Evolutionary conservation across 495 filamentous ascomycete genomes (phyloP).

Genomic region (Melanomma pulvis-pyrius): DNA sequence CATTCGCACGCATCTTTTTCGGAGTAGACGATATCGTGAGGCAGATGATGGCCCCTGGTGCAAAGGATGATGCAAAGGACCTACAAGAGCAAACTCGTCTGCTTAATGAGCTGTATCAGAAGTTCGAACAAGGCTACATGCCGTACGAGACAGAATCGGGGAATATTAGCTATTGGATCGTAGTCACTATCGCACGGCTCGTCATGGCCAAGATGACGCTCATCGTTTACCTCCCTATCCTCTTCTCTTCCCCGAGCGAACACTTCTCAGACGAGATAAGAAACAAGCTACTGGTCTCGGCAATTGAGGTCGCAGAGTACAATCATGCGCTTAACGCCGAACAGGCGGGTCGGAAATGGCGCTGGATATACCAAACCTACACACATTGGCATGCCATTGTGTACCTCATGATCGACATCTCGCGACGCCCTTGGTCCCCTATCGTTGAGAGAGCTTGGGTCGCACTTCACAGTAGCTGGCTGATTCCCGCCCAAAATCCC

Average conservation of each 20-base stretch:
- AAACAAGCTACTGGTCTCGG: conserved; percentile 48
- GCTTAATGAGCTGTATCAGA: conserved; percentile 49
- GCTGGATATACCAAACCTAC: conserved; percentile 63
- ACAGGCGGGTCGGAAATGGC: conserved; percentile 53
- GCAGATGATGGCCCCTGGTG: conserved; percentile 45
- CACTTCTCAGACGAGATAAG: conserved; percentile 45
- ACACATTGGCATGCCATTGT: conserved; percentile 65
- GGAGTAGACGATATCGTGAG: conserved; percentile 54
- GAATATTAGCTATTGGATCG: conserved; percentile 51
- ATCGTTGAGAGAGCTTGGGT: conserved; percentile 59
- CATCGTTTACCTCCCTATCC: conserved; percentile 51
- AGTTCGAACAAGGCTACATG: conserved; percentile 51
- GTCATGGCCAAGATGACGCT: conserved; percentile 53
- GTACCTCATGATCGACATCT: conserved; percentile 57
- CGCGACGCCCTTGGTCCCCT: conserved; percentile 54
- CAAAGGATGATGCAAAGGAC: conserved; percentile 34
- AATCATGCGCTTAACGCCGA: conserved; percentile 57
- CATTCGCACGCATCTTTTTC: conserved; percentile 39
- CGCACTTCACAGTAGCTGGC: conserved; percentile 54
- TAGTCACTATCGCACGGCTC: conserved; percentile 49
- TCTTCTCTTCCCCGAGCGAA: conserved; percentile 41
- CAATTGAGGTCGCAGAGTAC: conserved; percentile 59
- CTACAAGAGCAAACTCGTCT: conserved; percentile 53
- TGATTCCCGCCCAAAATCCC: conserved; percentile 46
- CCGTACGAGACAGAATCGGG: conserved; percentile 44